Conservation (phyloP, 106 monocot genomes). For the Dendrobium huoshanense region DNA sequence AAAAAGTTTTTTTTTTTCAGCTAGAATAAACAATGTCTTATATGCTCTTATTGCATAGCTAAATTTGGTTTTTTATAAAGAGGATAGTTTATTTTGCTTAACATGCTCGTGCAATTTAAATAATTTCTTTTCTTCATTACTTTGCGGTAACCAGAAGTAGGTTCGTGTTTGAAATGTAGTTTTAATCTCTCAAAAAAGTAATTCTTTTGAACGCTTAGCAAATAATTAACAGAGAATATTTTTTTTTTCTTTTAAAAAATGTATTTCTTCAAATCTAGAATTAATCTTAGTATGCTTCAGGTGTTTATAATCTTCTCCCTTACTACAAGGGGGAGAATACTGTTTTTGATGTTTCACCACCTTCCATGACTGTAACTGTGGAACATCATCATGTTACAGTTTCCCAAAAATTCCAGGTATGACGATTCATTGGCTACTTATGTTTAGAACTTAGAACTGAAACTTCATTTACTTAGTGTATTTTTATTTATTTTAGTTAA, state of each 20-base stretch:
- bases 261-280: background rate
- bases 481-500: background rate
- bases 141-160: background rate
- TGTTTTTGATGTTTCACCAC: constrained; percentile 92
- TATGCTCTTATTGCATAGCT: background rate
- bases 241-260: background rate
- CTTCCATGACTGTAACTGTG: constrained; percentile 62
- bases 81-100: background rate
- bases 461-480: background rate
- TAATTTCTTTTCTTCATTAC: background rate
- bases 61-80: background rate
- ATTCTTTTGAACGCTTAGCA: background rate
- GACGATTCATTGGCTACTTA: background rate
- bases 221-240: background rate
- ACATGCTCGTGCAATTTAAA: background rate
- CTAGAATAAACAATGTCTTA: background rate
- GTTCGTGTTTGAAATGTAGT: background rate
- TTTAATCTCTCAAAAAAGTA: background rate
- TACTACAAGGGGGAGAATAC: constrained; percentile 98
- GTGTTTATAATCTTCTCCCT: constrained; percentile 76
- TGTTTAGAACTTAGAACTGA: background rate
- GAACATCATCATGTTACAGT: constrained; percentile 65
- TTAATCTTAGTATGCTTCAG: constrained; percentile 23
- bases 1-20: background rate
- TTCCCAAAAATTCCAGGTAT: constrained; percentile 79